Conservation (phyloP, 2,329 filamentous ascomycete genomes). For the Colletotrichum chrysophilum region DNA sequence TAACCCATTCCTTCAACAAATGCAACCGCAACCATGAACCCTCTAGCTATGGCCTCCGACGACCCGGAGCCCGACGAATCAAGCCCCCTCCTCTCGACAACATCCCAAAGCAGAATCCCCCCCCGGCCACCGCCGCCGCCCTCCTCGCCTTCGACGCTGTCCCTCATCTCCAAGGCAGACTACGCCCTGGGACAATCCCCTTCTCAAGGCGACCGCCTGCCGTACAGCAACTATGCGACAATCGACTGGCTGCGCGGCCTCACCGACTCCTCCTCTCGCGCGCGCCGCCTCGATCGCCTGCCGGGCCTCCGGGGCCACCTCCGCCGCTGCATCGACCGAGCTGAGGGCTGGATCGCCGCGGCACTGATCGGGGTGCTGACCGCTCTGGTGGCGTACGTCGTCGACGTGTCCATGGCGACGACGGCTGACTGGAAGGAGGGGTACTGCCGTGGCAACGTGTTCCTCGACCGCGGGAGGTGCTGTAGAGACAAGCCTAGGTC, state of each 20-base stretch:
- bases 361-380: constrained; percentile 59
- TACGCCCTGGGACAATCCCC: neutral
- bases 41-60: neutral
- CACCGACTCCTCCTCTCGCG: constrained; percentile 58
- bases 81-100: neutral
- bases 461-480: constrained; percentile 55
- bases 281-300: neutral
- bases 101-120: neutral
- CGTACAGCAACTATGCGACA: constrained; percentile 66
- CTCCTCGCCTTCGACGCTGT: neutral
- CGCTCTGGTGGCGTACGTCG: constrained; percentile 58
- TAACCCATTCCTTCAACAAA: neutral
- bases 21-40: neutral
- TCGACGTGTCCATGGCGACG: constrained; percentile 59
- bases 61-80: neutral
- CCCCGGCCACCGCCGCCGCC: neutral
- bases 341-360: constrained; percentile 61
- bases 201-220: constrained; percentile 54
- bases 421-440: constrained; percentile 62
- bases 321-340: constrained; percentile 46
- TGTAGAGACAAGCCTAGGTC: constrained; percentile 34
- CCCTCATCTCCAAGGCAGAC: constrained; percentile 1
- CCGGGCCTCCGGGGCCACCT: constrained; percentile 40
- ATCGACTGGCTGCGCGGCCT: constrained; percentile 69
- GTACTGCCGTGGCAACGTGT: constrained; percentile 51